phyloP scores from a whole-genome alignment of 805 yeast species.

The Cyberlindnera mrakii region DNA sequence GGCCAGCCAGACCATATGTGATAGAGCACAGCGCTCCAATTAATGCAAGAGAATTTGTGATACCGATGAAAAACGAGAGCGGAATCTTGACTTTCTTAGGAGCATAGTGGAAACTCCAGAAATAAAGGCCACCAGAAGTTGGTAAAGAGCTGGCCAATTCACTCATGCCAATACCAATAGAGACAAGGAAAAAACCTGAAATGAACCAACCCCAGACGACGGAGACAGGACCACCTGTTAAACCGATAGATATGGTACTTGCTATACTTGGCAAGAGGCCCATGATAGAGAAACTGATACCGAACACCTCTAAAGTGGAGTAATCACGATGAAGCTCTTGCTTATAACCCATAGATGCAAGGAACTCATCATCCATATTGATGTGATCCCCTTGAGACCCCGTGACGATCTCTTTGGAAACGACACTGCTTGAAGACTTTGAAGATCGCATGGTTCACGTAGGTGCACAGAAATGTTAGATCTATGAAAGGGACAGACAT shows the following conservation, averaged over 20 bases:
- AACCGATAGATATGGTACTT: slow-evolving; percentile 40
- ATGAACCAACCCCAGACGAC: slow-evolving; percentile 68
- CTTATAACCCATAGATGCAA: slow-evolving; percentile 48
- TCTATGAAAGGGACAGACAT: too few species aligned
- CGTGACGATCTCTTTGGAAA: too few species aligned
- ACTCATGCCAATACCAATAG: slow-evolving; percentile 51
- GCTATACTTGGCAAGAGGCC: slow-evolving; percentile 58
- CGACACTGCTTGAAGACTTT: too few species aligned
- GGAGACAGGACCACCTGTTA: slow-evolving; percentile 50
- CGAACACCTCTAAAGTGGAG: slow-evolving; percentile 54
- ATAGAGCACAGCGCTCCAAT: slow-evolving; percentile 60
- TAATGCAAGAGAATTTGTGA: slow-evolving; percentile 59
- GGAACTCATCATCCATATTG: slow-evolving; percentile 10
- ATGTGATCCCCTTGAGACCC: slow-evolving; percentile 1
- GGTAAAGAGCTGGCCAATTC: slow-evolving; percentile 61
- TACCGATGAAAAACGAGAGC: slow-evolving; percentile 54
- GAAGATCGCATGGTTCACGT: too few species aligned
- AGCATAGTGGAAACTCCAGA: slow-evolving; percentile 57
- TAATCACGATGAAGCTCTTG: slow-evolving; percentile 56
- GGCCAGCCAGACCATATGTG: slow-evolving; percentile 56
- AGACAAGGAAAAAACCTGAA: slow-evolving; percentile 46
- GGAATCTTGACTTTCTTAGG: slow-evolving; percentile 43
- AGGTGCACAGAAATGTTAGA: too few species aligned
- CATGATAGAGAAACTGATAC: slow-evolving; percentile 63
- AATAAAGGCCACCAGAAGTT: slow-evolving; percentile 65